Percentiles rank a stretch among this genome's conserved stretches.
phyloP scores from a whole-genome alignment of 345 rosid genomes.

The Bruguiera parviflora region DNA sequence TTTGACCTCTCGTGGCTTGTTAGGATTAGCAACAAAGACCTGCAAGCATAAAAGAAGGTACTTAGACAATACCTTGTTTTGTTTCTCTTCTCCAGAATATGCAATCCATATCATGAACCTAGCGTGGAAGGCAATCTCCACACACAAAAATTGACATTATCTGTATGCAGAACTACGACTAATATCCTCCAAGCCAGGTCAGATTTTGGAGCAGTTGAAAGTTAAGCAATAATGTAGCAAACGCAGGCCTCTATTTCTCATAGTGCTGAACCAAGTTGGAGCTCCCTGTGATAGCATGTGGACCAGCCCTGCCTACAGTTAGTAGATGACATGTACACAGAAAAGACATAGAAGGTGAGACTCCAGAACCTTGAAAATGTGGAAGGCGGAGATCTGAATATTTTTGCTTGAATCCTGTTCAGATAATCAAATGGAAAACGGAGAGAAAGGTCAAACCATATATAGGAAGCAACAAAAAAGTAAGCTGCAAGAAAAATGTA shows the following conservation, averaged over 20 bases:
- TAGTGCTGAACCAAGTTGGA: neutral
- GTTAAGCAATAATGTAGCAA: neutral
- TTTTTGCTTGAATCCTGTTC: slow-evolving; percentile 92
- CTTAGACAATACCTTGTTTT: too few relatives aligned
- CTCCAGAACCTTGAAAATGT: slow-evolving; percentile 77
- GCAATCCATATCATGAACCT: neutral
- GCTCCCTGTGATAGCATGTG: neutral
- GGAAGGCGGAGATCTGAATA: slow-evolving; percentile 86
- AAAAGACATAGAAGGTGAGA: slow-evolving; percentile 1
- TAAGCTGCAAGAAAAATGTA: too few relatives aligned
- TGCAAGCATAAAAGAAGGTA: slow-evolving; percentile 18
- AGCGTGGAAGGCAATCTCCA: neutral
- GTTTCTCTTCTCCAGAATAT: too few relatives aligned
- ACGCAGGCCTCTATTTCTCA: neutral
- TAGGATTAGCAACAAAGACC: slow-evolving; percentile 98
- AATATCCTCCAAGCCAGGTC: neutral
- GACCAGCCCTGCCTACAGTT: slow-evolving; percentile 1
- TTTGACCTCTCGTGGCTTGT: slow-evolving; percentile 83
- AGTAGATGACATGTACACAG: neutral
- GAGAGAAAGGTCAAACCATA: slow-evolving; percentile 9
- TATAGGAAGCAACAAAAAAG: neutral
- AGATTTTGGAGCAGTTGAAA: neutral
- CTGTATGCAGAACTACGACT: neutral
- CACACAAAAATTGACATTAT: neutral
- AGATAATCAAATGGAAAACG: slow-evolving; percentile 10